A percentile compares a stretch with the other conserved stretches of the same genome.
Evolutionary conservation across 108 stramenopile genomes (phyloP).

Genomic region (Discostella pseudostelligera): DNA sequence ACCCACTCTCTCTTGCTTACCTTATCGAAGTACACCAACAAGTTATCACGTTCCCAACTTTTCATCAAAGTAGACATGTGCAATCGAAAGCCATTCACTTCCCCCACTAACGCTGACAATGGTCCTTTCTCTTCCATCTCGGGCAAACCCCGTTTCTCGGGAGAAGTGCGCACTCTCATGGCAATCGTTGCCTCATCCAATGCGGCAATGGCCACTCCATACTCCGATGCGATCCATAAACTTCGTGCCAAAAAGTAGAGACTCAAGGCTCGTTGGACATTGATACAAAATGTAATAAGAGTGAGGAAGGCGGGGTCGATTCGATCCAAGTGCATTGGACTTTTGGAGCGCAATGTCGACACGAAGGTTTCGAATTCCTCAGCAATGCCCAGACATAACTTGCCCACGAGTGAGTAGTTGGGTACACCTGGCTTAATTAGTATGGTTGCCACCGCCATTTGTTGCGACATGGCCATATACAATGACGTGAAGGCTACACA

Average conservation of each 20-base stretch:
- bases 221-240: conserved; percentile 69
- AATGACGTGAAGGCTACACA: conserved; percentile 65
- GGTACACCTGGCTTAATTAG: conserved; percentile 77
- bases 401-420: conserved; percentile 79
- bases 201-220: conserved; percentile 82
- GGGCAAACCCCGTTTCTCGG: conserved; percentile 53
- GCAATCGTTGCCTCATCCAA: conserved; percentile 69
- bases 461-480: conserved; percentile 82
- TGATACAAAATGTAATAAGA: conserved; percentile 71
- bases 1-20: conserved; percentile 33
- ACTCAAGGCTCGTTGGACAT: conserved; percentile 63
- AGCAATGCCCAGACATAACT: conserved; percentile 68
- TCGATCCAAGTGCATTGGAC: conserved; percentile 57
- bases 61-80: conserved; percentile 62
- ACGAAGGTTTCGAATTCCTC: conserved; percentile 77
- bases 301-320: conserved; percentile 80
- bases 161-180: conserved; percentile 44
- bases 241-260: conserved; percentile 76
- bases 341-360: conserved; percentile 58
- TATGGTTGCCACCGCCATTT: conserved; percentile 89
- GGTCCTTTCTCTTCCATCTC: conserved; percentile 62
- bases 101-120: conserved; percentile 54
- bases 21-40: conserved; percentile 77
- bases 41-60: conserved; percentile 84
- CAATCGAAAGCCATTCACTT: conserved; percentile 67